Evolutionary conservation across 2,329 filamentous ascomycete species (phyloP), one percentile per base, ranked within the genome.

Genomic region (Neonectria hederae): DNA sequence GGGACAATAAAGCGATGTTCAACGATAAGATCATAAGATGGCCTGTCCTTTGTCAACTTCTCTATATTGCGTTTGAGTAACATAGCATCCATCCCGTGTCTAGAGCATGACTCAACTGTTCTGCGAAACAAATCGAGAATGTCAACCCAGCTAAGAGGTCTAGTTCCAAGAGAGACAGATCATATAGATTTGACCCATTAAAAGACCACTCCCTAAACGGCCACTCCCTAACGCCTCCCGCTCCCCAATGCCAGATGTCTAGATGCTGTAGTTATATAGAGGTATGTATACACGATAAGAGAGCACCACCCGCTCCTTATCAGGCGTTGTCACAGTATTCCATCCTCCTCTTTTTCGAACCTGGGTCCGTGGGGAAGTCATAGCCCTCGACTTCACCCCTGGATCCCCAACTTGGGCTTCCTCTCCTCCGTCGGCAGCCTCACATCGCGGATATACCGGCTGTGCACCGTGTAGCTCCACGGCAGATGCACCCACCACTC

Each of bases 331-430:
- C 14, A 38, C 1, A 38, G 35, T 7, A 38, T 17, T 6, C 35
- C 13, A 3, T 11, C 42, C 26, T 30, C 2, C n/a, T 49, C 46
- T 17, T 30, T 10, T 28, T 49, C 45, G 14, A 26, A n/a, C 30
- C 10, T 22, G 14, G 42, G 21, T 22, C 90, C 87, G 10, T 82
- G 9, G 13, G 14, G 5, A 5, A 38, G 14, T 17, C 10, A 9
- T 10, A 30, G 6, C 28, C 32, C 13, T 14, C 32, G 5, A 13
- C 32, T 35, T 49, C 43, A 61, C 21, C 52, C 52, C 30, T 55
- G 43, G 22, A 55, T 42, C n/a, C 32, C 49, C 42, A 61, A 22
- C 32, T 51, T 22, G n/a, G 22, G 35, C 32, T 60, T 61, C 32
- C 35, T 51, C 14, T 32, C 49, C 48, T 53, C 42, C 26, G 38